Conservation (phyloP, 2,329 filamentous ascomycete species). For the Ophiostoma perfectum region DNA sequence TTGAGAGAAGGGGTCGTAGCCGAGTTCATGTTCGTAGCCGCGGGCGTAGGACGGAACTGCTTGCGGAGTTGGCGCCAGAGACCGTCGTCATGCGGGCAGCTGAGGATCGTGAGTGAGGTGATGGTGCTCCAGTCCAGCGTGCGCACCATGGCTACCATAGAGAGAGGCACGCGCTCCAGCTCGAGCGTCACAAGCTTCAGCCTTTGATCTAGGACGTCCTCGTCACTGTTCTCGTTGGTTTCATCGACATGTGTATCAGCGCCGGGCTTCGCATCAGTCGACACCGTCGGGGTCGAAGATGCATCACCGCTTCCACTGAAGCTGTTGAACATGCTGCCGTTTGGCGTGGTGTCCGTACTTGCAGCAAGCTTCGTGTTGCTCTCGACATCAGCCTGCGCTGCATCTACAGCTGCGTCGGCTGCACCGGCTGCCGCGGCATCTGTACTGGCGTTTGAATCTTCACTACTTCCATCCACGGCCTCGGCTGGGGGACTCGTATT, state of each 20-base stretch:
- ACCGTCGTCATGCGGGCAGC: conserved; percentile 66
- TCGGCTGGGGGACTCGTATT: no score
- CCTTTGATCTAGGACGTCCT: conserved; percentile 44
- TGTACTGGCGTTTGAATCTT: no score
- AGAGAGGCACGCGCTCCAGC: conserved; percentile 69
- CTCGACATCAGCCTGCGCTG: no score
- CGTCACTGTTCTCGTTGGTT: not conserved
- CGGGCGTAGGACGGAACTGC: conserved; percentile 48
- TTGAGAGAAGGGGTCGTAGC: not conserved
- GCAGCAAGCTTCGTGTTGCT: no score
- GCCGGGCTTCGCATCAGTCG: not conserved
- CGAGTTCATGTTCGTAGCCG: conserved; percentile 19
- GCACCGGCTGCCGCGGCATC: no score
- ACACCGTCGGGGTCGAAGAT: not conserved
- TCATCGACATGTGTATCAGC: no score
- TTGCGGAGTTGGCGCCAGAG: conserved; percentile 68
- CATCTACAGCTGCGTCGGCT: no score
- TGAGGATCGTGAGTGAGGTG: conserved; percentile 66
- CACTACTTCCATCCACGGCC: no score
- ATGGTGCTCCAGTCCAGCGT: conserved; percentile 70
- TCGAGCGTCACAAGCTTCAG: conserved; percentile 67
- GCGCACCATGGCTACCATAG: conserved; percentile 61
- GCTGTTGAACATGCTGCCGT: not conserved
- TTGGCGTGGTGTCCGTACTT: no score
- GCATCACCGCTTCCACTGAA: not conserved